phyloP scores from a whole-genome alignment of 1,139 yeast genomes.

The Saccharomyces pastorianus region DNA sequence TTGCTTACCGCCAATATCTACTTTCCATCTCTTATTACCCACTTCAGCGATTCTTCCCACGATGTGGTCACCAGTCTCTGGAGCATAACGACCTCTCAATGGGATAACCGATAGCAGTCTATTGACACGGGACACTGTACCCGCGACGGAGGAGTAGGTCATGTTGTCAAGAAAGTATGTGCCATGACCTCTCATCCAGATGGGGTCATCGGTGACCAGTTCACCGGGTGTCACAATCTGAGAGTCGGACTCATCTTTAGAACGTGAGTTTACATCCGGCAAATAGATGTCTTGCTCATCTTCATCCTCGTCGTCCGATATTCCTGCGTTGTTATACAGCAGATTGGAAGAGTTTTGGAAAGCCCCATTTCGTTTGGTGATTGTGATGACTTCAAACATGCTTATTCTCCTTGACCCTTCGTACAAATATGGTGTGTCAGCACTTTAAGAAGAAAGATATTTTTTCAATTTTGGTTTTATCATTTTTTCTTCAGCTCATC shows the following conservation, averaged over 20 bases:
- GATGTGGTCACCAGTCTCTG: slow-evolving; percentile 95
- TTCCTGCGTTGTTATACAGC: slow-evolving; percentile 10
- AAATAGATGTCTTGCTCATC: slow-evolving; percentile 18
- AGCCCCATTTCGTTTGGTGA: slow-evolving; percentile 23
- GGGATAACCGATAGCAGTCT: slow-evolving; percentile 80
- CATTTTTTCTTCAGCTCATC: slow-evolving; percentile 1
- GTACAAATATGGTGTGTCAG: too few species aligned
- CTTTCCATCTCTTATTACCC: slow-evolving; percentile 91
- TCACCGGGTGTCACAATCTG: slow-evolving; percentile 89
- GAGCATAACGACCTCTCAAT: slow-evolving; percentile 74
- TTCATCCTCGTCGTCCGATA: slow-evolving; percentile 17
- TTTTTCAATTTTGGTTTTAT: slow-evolving; percentile 4
- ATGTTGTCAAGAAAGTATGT: slow-evolving; percentile 64
- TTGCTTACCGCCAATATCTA: slow-evolving; percentile 88
- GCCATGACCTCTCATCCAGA: slow-evolving; percentile 99
- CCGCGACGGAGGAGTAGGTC: slow-evolving; percentile 90
- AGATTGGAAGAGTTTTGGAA: slow-evolving; percentile 18
- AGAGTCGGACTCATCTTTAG: slow-evolving; percentile 22
- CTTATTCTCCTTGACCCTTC: too few species aligned
- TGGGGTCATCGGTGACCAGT: slow-evolving; percentile 84
- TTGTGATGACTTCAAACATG: slow-evolving; percentile 29
- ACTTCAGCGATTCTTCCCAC: slow-evolving; percentile 93
- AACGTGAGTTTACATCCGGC: slow-evolving; percentile 12
- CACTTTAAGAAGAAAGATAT: too few species aligned
- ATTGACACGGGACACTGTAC: slow-evolving; percentile 79